Evolutionary conservation across 495 filamentous ascomycete genomes (phyloP).

Genomic region (Sphaerosporella brunnea): DNA sequence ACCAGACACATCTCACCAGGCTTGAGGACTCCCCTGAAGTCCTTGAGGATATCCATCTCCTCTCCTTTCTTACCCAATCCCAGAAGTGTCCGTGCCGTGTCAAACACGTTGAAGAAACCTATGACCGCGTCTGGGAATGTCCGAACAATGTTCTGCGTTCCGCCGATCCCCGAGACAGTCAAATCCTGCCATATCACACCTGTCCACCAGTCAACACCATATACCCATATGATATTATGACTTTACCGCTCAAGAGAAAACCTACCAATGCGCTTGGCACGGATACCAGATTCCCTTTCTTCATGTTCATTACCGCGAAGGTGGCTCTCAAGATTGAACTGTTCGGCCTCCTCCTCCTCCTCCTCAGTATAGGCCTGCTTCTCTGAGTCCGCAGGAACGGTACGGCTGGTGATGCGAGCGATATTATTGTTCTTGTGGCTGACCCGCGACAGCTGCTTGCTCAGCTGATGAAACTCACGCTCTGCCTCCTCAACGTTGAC

Average conservation of each 20-base stretch:
- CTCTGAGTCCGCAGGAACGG: conserved; percentile 19
- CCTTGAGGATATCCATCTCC: conserved; percentile 59
- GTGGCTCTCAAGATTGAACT: conserved; percentile 53
- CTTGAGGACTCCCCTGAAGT: conserved; percentile 59
- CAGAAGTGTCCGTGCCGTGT: background rate
- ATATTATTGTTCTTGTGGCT: too few species aligned
- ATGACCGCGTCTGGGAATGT: conserved; percentile 71
- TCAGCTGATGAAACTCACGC: conserved; percentile 59
- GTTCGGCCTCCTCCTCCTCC: conserved; percentile 29
- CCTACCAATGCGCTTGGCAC: conserved; percentile 52
- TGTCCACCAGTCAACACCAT: conserved; percentile 21
- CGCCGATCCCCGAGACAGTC: conserved; percentile 60
- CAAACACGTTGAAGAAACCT: conserved; percentile 45
- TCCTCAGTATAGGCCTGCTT: conserved; percentile 10
- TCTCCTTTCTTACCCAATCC: conserved; percentile 26
- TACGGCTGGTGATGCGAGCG: conserved; percentile 29
- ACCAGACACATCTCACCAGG: conserved; percentile 69
- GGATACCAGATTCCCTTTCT: conserved; percentile 60
- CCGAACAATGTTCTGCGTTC: conserved; percentile 55
- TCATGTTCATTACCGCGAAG: conserved; percentile 49
- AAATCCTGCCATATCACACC: conserved; percentile 64
- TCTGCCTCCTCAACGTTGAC: conserved; percentile 58
- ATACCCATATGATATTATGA: too few species aligned
- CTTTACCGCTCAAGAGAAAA: background rate
- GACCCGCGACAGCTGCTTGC: conserved; percentile 48